Conservation (phyloP, 768 basidiomycete genomes). For the Mycena filopes region DNA sequence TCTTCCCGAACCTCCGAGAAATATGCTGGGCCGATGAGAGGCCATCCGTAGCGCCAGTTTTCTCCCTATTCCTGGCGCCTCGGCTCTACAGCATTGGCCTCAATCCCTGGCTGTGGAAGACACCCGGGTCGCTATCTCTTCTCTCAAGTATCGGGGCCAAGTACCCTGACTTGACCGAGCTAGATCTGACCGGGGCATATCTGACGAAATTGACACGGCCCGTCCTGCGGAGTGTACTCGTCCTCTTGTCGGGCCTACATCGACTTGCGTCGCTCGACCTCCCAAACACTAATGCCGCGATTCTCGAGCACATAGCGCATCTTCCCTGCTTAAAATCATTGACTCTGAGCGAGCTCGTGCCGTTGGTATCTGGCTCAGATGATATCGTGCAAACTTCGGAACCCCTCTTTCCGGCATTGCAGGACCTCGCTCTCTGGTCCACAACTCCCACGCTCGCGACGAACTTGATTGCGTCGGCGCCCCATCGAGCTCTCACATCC, state of each 20-base stretch:
- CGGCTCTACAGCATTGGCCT: constrained; percentile 1
- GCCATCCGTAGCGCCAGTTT: not conserved
- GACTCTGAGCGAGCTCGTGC: no score
- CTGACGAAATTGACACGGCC: not conserved
- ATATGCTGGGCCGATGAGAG: not conserved
- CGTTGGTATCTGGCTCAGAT: no score
- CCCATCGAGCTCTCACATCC: no score
- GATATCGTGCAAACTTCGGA: no score
- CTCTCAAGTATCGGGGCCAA: not conserved
- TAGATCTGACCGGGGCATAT: not conserved
- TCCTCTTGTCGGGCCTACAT: not conserved
- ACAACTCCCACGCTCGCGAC: no score
- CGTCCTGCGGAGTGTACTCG: not conserved
- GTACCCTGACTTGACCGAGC: not conserved
- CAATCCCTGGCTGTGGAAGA: not conserved
- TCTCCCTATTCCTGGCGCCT: not conserved
- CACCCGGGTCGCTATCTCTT: not conserved
- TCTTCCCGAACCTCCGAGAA: constrained; percentile 3
- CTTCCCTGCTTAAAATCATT: no score
- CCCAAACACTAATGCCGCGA: no score
- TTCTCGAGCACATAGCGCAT: no score
- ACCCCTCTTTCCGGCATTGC: no score
- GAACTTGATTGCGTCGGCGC: no score
- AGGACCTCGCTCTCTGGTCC: no score
- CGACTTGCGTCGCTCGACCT: not conserved